Conservation (phyloP, 306 rosid genomes). For the Rosa persica region DNA sequence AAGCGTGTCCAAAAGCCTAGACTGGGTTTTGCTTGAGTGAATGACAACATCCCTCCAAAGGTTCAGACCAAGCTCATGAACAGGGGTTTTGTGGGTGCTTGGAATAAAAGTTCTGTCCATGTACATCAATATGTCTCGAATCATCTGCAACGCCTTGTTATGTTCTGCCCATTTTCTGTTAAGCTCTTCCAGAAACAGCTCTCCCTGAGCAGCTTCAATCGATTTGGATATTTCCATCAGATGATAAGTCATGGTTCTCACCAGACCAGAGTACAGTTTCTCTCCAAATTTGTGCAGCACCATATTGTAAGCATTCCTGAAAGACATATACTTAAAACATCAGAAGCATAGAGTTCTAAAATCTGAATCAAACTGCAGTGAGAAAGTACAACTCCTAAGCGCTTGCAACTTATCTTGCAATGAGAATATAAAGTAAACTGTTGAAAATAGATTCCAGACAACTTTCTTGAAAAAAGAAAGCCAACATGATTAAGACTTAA, state of each 20-base stretch:
- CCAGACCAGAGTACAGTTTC: constrained; percentile 81
- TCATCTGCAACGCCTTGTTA: constrained; percentile 72
- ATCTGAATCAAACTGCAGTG: not conserved
- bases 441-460: not conserved
- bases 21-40: constrained; percentile 61
- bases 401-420: not conserved
- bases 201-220: constrained; percentile 74
- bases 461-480: not conserved
- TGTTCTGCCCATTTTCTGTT: constrained; percentile 89
- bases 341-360: not conserved
- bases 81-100: constrained; percentile 57
- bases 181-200: constrained; percentile 73
- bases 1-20: constrained; percentile 58
- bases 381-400: not conserved
- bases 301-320: constrained; percentile 93
- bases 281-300: constrained; percentile 98
- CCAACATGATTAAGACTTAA: not conserved
- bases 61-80: constrained; percentile 75
- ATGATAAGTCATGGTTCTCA: constrained; percentile 70
- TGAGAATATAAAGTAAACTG: not conserved
- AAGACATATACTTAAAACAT: constrained; percentile 22
- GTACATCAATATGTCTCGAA: constrained; percentile 84
- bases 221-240: constrained; percentile 68
- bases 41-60: constrained; percentile 86
- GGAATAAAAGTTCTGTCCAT: constrained; percentile 93